A percentile compares a stretch with the other conserved stretches of the same genome.
Conservation (phyloP, 2,329 filamentous ascomycete species). For the Clonostachys sp. region DNA sequence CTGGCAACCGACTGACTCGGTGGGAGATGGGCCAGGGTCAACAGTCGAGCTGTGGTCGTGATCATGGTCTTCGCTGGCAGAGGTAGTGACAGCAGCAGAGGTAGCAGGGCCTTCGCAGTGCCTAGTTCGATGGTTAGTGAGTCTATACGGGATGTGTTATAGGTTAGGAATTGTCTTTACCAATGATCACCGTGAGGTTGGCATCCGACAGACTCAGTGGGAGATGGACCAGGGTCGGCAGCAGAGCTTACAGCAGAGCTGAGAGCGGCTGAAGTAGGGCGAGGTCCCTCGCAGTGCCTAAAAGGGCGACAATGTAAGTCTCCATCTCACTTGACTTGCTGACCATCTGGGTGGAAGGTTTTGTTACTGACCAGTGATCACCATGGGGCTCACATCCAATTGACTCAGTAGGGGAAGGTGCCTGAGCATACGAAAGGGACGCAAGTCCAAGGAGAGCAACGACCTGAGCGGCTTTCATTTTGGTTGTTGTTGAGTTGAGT, state of each 20-base stretch:
- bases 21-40: constrained; percentile 15
- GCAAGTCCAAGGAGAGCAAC: not conserved
- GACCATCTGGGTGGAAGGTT: too few relatives aligned
- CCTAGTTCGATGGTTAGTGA: not conserved
- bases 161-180: not conserved
- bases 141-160: not conserved
- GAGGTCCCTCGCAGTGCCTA: constrained; percentile 9
- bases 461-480: not conserved
- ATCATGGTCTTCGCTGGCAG: not conserved
- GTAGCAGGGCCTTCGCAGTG: constrained; percentile 3
- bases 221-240: constrained; percentile 17
- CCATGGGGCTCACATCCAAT: constrained; percentile 18
- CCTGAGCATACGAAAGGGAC: not conserved
- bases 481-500: not conserved
- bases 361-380: constrained; percentile 25
- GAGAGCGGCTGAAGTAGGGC: constrained; percentile 1
- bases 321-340: too few relatives aligned
- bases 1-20: constrained; percentile 22
- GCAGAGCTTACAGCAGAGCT: constrained; percentile 3
- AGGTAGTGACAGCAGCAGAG: not conserved
- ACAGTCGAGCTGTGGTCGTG: constrained; percentile 3
- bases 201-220: constrained; percentile 26
- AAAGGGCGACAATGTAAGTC: too few relatives aligned
- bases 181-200: constrained; percentile 31
- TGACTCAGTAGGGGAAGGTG: constrained; percentile 21